Conservation (phyloP, 768 basidiomycete genomes). For the Suillus fuscotomentosus region DNA sequence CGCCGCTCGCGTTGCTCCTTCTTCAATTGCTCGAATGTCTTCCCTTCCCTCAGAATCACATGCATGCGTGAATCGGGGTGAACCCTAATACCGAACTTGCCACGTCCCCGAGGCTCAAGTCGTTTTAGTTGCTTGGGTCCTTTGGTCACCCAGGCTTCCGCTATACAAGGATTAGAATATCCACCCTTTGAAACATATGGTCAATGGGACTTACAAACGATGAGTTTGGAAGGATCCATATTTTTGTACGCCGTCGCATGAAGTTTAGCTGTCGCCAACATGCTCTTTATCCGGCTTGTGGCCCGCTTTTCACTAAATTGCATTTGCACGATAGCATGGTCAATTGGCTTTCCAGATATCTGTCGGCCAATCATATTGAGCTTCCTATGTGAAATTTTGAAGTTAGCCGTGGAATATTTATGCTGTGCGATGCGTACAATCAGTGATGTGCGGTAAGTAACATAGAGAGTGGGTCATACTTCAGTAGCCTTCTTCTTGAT, state of each 20-base stretch:
- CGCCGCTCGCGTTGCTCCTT: conserved; percentile 62
- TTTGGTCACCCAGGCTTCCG: conserved; percentile 94
- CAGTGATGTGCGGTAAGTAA: not conserved
- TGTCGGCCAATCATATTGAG: conserved; percentile 86
- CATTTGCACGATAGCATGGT: conserved; percentile 96
- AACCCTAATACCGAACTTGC: conserved; percentile 71
- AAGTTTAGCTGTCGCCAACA: conserved; percentile 83
- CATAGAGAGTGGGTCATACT: conserved; percentile 15
- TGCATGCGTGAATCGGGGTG: conserved; percentile 75
- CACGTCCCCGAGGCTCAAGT: conserved; percentile 82
- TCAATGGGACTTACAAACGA: conserved; percentile 68
- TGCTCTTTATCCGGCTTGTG: conserved; percentile 81
- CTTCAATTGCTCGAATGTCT: conserved; percentile 67
- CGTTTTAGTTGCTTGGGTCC: conserved; percentile 61
- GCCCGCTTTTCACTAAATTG: conserved; percentile 93
- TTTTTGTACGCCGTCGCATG: conserved; percentile 80
- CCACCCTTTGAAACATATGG: not conserved
- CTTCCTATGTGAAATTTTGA: conserved; percentile 93
- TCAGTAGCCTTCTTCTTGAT: conserved; percentile 28
- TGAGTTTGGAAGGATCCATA: conserved; percentile 65
- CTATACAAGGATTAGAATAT: conserved; percentile 38
- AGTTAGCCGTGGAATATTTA: conserved; percentile 88
- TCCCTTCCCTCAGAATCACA: conserved; percentile 79
- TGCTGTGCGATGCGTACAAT: conserved; percentile 48
- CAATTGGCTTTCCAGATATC: conserved; percentile 88